Conservation (phyloP, 163 green algal species). For the Scenedesmus sp. region DNA sequence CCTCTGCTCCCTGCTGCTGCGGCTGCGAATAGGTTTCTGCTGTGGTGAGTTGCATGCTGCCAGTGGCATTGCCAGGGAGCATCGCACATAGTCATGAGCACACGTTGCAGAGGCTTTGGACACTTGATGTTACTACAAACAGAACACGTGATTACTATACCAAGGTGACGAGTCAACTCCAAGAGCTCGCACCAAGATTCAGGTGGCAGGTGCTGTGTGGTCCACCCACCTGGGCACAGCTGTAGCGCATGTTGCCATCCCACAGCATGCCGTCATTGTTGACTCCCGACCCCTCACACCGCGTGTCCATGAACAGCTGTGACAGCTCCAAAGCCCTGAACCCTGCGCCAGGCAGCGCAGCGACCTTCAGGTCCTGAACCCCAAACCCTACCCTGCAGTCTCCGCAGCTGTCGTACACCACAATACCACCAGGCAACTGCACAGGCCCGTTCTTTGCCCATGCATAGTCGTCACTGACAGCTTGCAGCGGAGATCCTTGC, state of each 20-base stretch:
- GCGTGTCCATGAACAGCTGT: not conserved
- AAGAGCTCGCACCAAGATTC: too few relatives aligned
- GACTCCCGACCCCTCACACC: constrained; percentile 20
- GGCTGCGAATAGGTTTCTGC: too few relatives aligned
- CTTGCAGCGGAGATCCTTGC: not conserved
- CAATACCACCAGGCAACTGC: not conserved
- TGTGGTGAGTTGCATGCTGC: too few relatives aligned
- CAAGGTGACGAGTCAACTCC: too few relatives aligned
- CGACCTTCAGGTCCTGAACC: not conserved
- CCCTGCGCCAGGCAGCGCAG: not conserved
- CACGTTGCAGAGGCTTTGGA: too few relatives aligned
- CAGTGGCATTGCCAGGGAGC: too few relatives aligned
- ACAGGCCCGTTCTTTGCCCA: constrained; percentile 22
- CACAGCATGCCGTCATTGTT: constrained; percentile 23
- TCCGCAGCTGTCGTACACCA: not conserved
- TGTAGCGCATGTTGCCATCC: constrained; percentile 22
- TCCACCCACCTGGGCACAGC: not conserved
- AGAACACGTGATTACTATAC: too few relatives aligned
- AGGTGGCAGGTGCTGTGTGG: too few relatives aligned
- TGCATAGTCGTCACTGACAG: not conserved
- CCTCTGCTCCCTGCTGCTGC: too few relatives aligned
- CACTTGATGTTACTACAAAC: too few relatives aligned
- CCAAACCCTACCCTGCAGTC: not conserved
- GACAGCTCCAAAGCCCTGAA: constrained; percentile 12
- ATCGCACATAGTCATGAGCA: too few relatives aligned